These are phyloP conservation scores for Wickerhamiella lipophila DNA, from an alignment of 805 yeast genomes.

Conservation along the genomic window DNA sequence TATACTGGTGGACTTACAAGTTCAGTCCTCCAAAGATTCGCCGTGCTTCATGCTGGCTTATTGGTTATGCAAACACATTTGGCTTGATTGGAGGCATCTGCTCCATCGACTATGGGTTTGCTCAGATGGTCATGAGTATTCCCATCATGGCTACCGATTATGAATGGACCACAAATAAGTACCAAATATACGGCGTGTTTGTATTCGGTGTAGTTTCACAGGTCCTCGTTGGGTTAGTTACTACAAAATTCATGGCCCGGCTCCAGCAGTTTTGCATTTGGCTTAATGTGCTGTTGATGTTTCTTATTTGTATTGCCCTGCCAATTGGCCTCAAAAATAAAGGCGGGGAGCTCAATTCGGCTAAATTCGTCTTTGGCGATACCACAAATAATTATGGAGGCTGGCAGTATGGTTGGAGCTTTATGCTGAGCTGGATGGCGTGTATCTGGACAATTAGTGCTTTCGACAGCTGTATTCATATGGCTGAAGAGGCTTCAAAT, in stretches of 20 bases:
- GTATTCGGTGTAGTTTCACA: slow-evolving; percentile 49
- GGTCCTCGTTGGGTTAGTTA: slow-evolving; percentile 40
- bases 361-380: slow-evolving; percentile 43
- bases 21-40: slow-evolving; percentile 46
- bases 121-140: slow-evolving; percentile 27
- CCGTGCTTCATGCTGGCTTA: slow-evolving; percentile 45
- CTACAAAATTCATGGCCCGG: slow-evolving; percentile 44
- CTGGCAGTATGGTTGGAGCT: slow-evolving; percentile 52
- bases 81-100: slow-evolving; percentile 57
- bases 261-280: slow-evolving; percentile 48
- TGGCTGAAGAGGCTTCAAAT: slow-evolving; percentile 55
- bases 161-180: slow-evolving; percentile 41
- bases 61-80: slow-evolving; percentile 56
- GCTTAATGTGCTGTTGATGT: slow-evolving; percentile 40
- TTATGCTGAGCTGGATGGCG: slow-evolving; percentile 44
- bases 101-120: slow-evolving; percentile 55
- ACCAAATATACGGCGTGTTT: slow-evolving; percentile 50
- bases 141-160: slow-evolving; percentile 30
- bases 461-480: slow-evolving; percentile 59
- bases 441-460: slow-evolving; percentile 68
- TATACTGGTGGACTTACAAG: slow-evolving; percentile 55
- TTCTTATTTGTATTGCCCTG: slow-evolving; percentile 47
- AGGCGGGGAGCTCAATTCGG: slow-evolving; percentile 34
- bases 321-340: slow-evolving; percentile 38
- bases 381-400: slow-evolving; percentile 36